Percentiles rank a stretch among this genome's conserved stretches.
Conservation (phyloP, 192 early-diverging fungal genomes). For the Umbelopsis isabellina region DNA sequence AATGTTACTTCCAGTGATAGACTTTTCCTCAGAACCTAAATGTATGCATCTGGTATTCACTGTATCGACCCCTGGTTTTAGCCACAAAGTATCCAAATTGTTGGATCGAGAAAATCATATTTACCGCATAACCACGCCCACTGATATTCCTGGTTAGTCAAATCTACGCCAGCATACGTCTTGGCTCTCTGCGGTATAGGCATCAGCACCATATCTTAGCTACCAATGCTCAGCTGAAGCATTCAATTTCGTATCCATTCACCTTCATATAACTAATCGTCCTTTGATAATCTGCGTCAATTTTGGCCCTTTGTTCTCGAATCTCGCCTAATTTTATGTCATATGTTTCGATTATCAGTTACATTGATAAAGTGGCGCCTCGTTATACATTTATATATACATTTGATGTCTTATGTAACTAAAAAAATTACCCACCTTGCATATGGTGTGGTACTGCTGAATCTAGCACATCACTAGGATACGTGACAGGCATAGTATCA, state of each 20-base stretch:
- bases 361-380: too few relatives aligned
- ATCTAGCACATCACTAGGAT: constrained; percentile 35
- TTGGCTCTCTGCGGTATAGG: constrained; percentile 8
- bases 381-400: too few relatives aligned
- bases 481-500: constrained; percentile 55
- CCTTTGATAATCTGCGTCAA: constrained; percentile 44
- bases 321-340: constrained; percentile 37
- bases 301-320: constrained; percentile 47
- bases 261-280: constrained; percentile 31
- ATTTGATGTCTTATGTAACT: background rate
- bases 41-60: constrained; percentile 65
- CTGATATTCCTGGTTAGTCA: constrained; percentile 49
- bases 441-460: constrained; percentile 43
- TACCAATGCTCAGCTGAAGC: too few relatives aligned
- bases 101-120: background rate
- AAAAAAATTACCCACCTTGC: constrained; percentile 29
- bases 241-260: background rate
- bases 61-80: constrained; percentile 8
- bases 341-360: background rate
- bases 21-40: constrained; percentile 42
- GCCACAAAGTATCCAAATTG: background rate
- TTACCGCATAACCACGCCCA: constrained; percentile 70
- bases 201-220: background rate
- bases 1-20: constrained; percentile 53
- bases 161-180: constrained; percentile 22